A percentile compares a stretch with the other conserved stretches of the same genome.
These are phyloP conservation scores for Cicer cuneatum DNA, from an alignment of 306 rosid species.

Conservation along the genomic window DNA sequence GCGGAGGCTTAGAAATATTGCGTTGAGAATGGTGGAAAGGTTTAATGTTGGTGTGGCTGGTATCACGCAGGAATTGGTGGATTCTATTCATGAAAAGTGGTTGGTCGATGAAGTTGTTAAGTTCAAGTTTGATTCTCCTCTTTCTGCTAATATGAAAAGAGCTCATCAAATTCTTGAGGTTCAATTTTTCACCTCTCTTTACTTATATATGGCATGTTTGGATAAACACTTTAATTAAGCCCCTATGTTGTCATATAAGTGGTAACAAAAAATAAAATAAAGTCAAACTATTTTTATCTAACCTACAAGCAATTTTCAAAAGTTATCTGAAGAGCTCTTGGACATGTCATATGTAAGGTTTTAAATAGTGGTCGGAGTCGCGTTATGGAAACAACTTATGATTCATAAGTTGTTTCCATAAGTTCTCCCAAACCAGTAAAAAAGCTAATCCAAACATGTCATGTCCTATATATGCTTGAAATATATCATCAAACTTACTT, in stretches of 20 bases:
- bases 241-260: too few relatives aligned
- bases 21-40: slow-evolving; percentile 81
- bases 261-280: too few relatives aligned
- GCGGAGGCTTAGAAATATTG: slow-evolving; percentile 79
- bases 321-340: too few relatives aligned
- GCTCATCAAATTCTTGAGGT: slow-evolving; percentile 82
- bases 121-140: slow-evolving; percentile 80
- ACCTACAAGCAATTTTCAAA: too few relatives aligned
- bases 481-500: slow-evolving; percentile 7
- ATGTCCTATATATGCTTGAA: background rate
- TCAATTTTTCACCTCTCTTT: slow-evolving; percentile 20
- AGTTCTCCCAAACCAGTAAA: background rate
- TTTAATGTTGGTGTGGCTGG: slow-evolving; percentile 78
- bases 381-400: background rate
- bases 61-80: slow-evolving; percentile 74
- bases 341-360: too few relatives aligned
- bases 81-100: slow-evolving; percentile 73
- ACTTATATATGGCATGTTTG: background rate
- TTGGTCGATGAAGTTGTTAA: slow-evolving; percentile 77
- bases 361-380: too few relatives aligned
- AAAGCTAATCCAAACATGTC: too few relatives aligned
- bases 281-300: too few relatives aligned
- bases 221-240: too few relatives aligned
- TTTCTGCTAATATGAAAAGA: slow-evolving; percentile 75
- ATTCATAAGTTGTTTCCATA: background rate